phyloP scores from a whole-genome alignment of 1,139 yeast species.

The Blastobotrys aristatus region DNA sequence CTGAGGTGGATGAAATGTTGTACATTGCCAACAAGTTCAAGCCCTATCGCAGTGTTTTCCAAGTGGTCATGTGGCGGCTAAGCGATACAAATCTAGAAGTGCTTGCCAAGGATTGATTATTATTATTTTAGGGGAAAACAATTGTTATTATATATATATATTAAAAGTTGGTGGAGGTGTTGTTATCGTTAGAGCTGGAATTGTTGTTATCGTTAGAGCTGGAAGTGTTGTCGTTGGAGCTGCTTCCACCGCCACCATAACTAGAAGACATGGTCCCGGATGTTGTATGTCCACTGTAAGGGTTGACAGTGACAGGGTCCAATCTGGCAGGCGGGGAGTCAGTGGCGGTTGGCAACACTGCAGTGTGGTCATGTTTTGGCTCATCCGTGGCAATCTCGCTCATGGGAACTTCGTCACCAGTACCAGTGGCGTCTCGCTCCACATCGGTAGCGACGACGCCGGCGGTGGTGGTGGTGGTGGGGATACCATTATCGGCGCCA shows the following conservation, averaged over 20 bases:
- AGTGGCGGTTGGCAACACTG: neutral
- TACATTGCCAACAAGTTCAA: constrained; percentile 52
- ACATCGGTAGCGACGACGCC: neutral
- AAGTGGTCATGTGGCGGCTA: constrained; percentile 71
- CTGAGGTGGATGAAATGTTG: constrained; percentile 35
- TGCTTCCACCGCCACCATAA: too few species aligned
- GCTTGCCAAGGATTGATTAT: neutral
- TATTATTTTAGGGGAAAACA: too few species aligned
- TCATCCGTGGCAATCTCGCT: neutral
- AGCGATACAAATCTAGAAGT: constrained; percentile 47
- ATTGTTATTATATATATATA: too few species aligned
- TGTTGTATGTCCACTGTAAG: too few species aligned
- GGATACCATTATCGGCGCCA: too few species aligned
- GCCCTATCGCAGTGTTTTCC: constrained; percentile 67
- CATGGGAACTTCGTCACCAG: constrained; percentile 32
- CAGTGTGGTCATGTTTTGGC: constrained; percentile 28
- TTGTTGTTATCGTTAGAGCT: neutral
- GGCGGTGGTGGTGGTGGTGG: neutral
- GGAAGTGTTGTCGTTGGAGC: neutral
- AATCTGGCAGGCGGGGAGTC: neutral
- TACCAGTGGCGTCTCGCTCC: constrained; percentile 29
- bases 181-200: neutral
- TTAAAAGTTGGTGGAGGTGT: neutral
- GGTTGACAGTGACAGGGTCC: too few species aligned
- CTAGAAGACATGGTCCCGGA: too few species aligned